A percentile compares a stretch with the other conserved stretches of the same genome.
These are phyloP conservation scores for Venturia pyrina DNA, from an alignment of 2,329 filamentous ascomycete species.

Conservation along the genomic window DNA sequence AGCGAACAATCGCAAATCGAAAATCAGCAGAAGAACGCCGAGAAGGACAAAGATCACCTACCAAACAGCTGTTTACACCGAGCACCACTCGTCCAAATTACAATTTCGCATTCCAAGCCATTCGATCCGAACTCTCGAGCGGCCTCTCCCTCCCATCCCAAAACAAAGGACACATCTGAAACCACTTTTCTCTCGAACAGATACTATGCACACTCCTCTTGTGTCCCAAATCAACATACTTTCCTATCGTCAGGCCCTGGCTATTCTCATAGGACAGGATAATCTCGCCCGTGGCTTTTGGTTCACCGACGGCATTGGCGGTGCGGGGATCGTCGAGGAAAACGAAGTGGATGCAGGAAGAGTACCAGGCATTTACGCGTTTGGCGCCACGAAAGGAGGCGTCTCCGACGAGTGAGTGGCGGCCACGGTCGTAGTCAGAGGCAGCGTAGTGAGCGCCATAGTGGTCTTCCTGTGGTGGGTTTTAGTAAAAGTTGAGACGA, in stretches of 20 bases:
- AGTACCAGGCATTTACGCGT: constrained; percentile 49
- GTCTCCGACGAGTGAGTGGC: constrained; percentile 51
- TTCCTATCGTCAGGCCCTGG: constrained; percentile 62
- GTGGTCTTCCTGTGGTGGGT: constrained; percentile 39
- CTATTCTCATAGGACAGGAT: constrained; percentile 66
- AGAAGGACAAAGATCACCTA: no score
- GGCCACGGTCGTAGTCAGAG: constrained; percentile 47
- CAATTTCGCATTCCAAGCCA: constrained; percentile 9
- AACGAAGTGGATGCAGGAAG: constrained; percentile 47
- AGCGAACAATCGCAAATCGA: no score
- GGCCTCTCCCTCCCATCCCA: constrained; percentile 31
- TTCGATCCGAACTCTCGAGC: constrained; percentile 6
- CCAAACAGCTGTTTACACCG: no score
- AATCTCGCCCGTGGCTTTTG: constrained; percentile 58
- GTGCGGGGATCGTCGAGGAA: constrained; percentile 51
- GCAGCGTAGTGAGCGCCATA: constrained; percentile 49
- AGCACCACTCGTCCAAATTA: background rate
- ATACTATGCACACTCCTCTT: constrained; percentile 39
- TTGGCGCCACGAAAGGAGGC: constrained; percentile 43
- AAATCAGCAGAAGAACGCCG: no score
- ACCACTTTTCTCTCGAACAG: constrained; percentile 30
- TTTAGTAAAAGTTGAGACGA: background rate
- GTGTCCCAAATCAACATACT: constrained; percentile 61
- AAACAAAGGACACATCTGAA: constrained; percentile 37
- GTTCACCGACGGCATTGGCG: constrained; percentile 53